A percentile compares a stretch with the other conserved stretches of the same genome.
Evolutionary conservation across 805 yeast genomes (phyloP).

Genomic region (Suhomyces sp.): DNA sequence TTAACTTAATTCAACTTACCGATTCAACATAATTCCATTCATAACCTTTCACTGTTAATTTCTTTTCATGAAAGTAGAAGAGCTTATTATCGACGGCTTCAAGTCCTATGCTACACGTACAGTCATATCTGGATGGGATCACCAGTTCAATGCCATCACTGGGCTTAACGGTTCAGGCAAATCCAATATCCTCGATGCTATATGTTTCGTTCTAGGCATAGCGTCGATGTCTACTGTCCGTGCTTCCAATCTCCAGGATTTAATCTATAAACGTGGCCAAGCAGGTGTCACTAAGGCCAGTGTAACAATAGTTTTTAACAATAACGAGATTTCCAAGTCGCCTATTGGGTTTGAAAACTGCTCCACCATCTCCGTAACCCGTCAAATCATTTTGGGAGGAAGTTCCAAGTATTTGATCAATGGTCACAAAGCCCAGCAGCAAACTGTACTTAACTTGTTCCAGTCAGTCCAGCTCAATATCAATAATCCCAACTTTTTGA

Average conservation of each 20-base stretch:
- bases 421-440: slow-evolving; percentile 96
- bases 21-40: too few species aligned
- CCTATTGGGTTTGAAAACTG: slow-evolving; percentile 86
- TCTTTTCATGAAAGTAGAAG: slow-evolving; percentile 85
- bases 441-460: slow-evolving; percentile 82
- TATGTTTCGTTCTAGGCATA: slow-evolving; percentile 96
- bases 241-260: slow-evolving; percentile 88
- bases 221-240: slow-evolving; percentile 93
- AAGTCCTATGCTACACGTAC: slow-evolving; percentile 97
- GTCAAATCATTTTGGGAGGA: slow-evolving; percentile 90
- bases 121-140: slow-evolving; percentile 92
- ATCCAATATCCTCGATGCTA: slow-evolving; percentile 93
- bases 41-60: too few species aligned
- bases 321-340: slow-evolving; percentile 65
- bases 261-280: slow-evolving; percentile 95
- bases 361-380: slow-evolving; percentile 79
- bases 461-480: slow-evolving; percentile 95
- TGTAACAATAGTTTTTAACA: slow-evolving; percentile 94
- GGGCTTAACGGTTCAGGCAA: slow-evolving; percentile 98
- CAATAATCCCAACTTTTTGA: slow-evolving; percentile 93
- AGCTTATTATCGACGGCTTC: slow-evolving; percentile 94
- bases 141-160: slow-evolving; percentile 95
- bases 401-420: slow-evolving; percentile 88
- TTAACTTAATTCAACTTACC: too few species aligned
- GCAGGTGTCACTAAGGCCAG: slow-evolving; percentile 97